phyloP scores from a whole-genome alignment of 768 basidiomycete species.

The Boletus pseudo-olivaceus region DNA sequence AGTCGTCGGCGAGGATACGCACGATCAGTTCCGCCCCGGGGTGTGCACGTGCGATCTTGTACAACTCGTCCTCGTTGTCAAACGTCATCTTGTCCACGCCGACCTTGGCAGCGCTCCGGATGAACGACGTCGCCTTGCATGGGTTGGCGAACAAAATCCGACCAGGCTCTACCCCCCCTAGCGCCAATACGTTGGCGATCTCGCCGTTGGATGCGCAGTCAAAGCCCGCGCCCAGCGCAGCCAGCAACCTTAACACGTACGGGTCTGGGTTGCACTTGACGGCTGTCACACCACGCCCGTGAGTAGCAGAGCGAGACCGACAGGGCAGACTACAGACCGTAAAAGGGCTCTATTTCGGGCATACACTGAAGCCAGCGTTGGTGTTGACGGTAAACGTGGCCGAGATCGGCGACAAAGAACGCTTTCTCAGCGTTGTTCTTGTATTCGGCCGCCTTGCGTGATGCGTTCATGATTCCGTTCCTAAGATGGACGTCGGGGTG shows the following conservation, averaged over 20 bases:
- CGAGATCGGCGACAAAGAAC: slow-evolving; percentile 94
- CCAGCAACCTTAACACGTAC: slow-evolving; percentile 86
- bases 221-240: slow-evolving; percentile 88
- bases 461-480: slow-evolving; percentile 69
- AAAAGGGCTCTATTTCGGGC: slow-evolving; percentile 88
- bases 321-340: slow-evolving; percentile 56
- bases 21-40: slow-evolving; percentile 84
- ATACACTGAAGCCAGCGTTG: slow-evolving; percentile 75
- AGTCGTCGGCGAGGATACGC: slow-evolving; percentile 97
- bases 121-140: slow-evolving; percentile 93
- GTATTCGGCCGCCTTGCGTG: slow-evolving; percentile 46
- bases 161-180: slow-evolving; percentile 72
- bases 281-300: slow-evolving; percentile 45
- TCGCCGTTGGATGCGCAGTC: slow-evolving; percentile 97
- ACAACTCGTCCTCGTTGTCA: slow-evolving; percentile 94
- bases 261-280: slow-evolving; percentile 99
- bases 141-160: slow-evolving; percentile 98
- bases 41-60: slow-evolving; percentile 83
- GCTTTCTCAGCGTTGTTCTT: slow-evolving; percentile 83
- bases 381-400: slow-evolving; percentile 81
- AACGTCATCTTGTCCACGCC: slow-evolving; percentile 96
- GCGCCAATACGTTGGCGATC: slow-evolving; percentile 72
- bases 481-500: slow-evolving; percentile 73
- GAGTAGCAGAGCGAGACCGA: slow-evolving; percentile 24
- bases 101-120: slow-evolving; percentile 74